Evolutionary conservation across 306 rosid genomes (phyloP).

Genomic region (Mimosa bimucronata): DNA sequence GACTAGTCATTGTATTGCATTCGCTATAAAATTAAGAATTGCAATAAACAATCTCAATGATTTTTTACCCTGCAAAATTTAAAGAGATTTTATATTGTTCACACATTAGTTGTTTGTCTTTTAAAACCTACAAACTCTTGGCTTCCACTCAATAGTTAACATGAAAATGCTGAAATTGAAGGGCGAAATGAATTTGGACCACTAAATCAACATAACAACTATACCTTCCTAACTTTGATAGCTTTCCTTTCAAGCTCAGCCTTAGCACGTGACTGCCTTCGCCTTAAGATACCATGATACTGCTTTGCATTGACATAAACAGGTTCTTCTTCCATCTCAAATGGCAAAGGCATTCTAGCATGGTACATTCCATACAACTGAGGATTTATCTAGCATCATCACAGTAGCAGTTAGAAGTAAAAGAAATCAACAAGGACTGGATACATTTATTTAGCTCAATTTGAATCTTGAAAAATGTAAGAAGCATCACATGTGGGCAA

Average conservation of each 20-base stretch:
- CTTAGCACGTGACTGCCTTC: constrained; percentile 92
- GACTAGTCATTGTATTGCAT: not conserved
- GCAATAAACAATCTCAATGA: not conserved
- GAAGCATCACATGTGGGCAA: not conserved
- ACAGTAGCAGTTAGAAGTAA: constrained; percentile 32
- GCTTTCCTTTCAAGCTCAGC: constrained; percentile 80
- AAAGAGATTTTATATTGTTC: not conserved
- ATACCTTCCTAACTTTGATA: constrained; percentile 76
- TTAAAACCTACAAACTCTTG: not conserved
- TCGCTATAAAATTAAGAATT: not conserved
- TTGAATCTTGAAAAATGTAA: constrained; percentile 13
- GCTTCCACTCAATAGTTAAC: not conserved
- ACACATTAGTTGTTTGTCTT: not conserved
- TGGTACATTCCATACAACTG: constrained; percentile 68
- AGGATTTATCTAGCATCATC: constrained; percentile 58
- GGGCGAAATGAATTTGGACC: not conserved
- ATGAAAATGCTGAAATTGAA: not conserved
- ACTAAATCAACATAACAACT: constrained; percentile 3
- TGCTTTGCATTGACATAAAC: constrained; percentile 95
- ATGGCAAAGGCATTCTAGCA: constrained; percentile 86
- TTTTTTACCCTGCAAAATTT: not conserved
- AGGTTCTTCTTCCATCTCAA: constrained; percentile 89
- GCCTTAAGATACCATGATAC: constrained; percentile 87
- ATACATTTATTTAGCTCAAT: constrained; percentile 26
- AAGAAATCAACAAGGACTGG: not conserved